Percentiles rank a stretch among this genome's conserved stretches.
These are phyloP conservation scores for Halteria grandinella DNA, from an alignment of 73 alveolate species.

Conservation along the genomic window DNA sequence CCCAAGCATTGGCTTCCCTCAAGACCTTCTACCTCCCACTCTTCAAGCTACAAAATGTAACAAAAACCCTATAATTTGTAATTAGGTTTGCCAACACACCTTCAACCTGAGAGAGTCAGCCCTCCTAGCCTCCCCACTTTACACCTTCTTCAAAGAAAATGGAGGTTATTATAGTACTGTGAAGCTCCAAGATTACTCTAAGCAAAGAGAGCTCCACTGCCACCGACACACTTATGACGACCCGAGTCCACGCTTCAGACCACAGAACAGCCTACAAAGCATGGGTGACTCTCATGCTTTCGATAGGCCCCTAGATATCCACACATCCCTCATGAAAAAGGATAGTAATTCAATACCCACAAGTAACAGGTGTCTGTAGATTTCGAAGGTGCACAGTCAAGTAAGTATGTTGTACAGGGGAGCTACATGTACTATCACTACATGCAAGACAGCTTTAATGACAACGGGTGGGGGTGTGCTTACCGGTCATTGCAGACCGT, in stretches of 20 bases:
- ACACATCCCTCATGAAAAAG: conserved; percentile 36
- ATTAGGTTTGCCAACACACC: neutral
- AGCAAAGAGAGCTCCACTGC: neutral
- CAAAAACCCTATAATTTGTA: neutral
- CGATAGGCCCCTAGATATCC: conserved; percentile 47
- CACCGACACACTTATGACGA: conserved; percentile 3
- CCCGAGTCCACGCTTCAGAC: conserved; percentile 16
- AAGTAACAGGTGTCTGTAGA: neutral
- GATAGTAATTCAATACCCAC: neutral
- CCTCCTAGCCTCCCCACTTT: neutral
- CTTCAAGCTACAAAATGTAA: too few relatives aligned
- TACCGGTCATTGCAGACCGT: conserved; percentile 89
- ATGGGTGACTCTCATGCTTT: conserved; percentile 6
- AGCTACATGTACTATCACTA: conserved; percentile 91
- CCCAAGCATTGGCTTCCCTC: too few relatives aligned
- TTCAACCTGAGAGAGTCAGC: conserved; percentile 6
- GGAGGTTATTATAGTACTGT: neutral
- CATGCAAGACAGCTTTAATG: conserved; percentile 93
- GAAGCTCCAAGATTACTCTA: neutral
- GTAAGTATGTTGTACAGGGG: conserved; percentile 74
- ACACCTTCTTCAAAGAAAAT: neutral
- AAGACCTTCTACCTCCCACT: too few relatives aligned
- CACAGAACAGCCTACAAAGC: neutral
- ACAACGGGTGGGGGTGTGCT: conserved; percentile 99
- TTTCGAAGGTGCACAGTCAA: conserved; percentile 10